Base-by-base conservation (phyloP, 2,329 filamentous ascomycete genomes). In the Triangularia setosa region DNA sequence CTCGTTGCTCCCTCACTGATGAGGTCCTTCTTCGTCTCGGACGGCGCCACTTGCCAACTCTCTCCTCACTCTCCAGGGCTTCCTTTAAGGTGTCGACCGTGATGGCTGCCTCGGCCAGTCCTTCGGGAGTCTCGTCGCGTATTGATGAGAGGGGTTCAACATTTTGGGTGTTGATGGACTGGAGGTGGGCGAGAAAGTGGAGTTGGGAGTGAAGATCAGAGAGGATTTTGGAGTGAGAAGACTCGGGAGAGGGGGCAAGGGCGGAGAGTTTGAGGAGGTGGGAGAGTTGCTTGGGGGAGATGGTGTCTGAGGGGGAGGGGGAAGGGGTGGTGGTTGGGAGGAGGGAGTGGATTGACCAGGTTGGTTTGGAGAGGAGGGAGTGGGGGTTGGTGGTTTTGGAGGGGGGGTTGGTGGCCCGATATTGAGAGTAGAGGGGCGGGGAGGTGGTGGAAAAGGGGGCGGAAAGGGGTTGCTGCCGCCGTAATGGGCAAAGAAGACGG, bases 221-320 rank as follows among this genome's bases (percentile, higher is more conserved):
- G 3, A 96, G 83, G 86, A 97, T 92, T 11, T 48, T 48, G 40
- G 40, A 48, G 25, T 81, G 90, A 70, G 93, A 88, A 70, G 93
- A 88, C 60, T 81, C 81, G 1, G 79, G 69, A 1, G 81, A 81
- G 18, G 94, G 93, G 0, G 94, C 93, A 0, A 99, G 88, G 14
- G 94, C 93, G 3, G 93, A 96, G 44, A 98, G 88, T 18, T 91
- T 90, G 35, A 97, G 88, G 9, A 98, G 87, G 75, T 97, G 94
- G 70, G 86, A 87, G 0, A 98, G 84, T 75, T 92, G 88, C 8
- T 48, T 53, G 28, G 55, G 23, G 12, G 58, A 52, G 18, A 48
- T 60, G 53, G 52, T 23, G 58, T 28, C 18, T 55, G 18, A 21
- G 25, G 58, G 11, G 24, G 59, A 24, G 6, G 52, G 8, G 56